Evolutionary conservation across 2,329 filamentous ascomycete genomes (phyloP), one percentile per base, ranked within the genome.

Genomic region (Blastomyces emzantsi): DNA sequence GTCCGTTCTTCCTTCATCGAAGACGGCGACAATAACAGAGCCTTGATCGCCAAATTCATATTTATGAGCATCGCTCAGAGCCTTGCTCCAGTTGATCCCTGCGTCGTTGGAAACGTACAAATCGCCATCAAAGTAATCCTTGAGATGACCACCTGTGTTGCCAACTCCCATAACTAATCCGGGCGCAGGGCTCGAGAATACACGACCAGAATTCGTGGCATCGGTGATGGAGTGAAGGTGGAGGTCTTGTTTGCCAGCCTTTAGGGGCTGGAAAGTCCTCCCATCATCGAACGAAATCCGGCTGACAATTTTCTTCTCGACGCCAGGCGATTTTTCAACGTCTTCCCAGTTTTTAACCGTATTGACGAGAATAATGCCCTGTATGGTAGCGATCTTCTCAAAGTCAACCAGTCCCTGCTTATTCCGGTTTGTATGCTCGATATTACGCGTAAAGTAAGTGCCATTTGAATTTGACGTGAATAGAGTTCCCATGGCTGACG

Each of bases 401-500:
- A 97, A 99, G 74, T 99, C 94, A 60, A 99, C 92, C 64, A 87
- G 84, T 2, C 91, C 92, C 36, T 79, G 77, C 11, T 74, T 70
- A 70, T 93, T 89, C 70, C 92, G 89, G 75, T 99, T 97, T 43
- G 93, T 97, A 74, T 97, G 89, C 64, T 95, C 90, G 63, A 93
- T 84, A 70, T 96, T 97, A 71, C 89, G 87, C 1, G 90, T 94
- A 74, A 97, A 99, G 75, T 93, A 97, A 2, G 92, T 97, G 65
- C 94, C 94, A 73, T 97, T 95, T 41, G 92, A 97, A 74, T 99
- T 99, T 73, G 93, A 97, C 6, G 92, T 96, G 72, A 97, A 93
- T 63, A 99, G 81, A 13, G 89, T 87, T 43, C 94, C 95, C 85
- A 96, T 93, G 0, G 88, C 85, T 56, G 60, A 43, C 57, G 64